These are phyloP conservation scores for Mariannaea elegans DNA, from an alignment of 2,329 filamentous ascomycete species.

Conservation along the genomic window DNA sequence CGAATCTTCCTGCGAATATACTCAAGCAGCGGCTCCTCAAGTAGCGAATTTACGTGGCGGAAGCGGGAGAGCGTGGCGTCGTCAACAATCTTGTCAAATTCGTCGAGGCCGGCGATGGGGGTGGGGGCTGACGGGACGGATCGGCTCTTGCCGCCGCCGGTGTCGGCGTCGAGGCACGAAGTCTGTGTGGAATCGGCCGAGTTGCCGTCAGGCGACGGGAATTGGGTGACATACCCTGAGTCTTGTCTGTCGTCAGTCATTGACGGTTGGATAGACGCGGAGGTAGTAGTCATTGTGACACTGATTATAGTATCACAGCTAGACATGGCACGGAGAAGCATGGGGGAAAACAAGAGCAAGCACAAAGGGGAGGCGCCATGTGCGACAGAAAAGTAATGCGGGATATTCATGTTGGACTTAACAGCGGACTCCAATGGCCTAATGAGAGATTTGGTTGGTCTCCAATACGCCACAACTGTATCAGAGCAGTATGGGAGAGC, in stretches of 20 bases:
- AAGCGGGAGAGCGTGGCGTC: neutral
- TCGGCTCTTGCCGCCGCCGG: neutral
- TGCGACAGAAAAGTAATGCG: too few relatives aligned
- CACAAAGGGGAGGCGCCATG: too few relatives aligned
- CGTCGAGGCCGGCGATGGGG: neutral
- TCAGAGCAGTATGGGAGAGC: too few relatives aligned
- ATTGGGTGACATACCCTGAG: neutral
- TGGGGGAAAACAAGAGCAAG: too few relatives aligned
- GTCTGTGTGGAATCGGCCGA: neutral
- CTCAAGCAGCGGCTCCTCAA: slow-evolving; percentile 1
- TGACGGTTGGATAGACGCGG: neutral
- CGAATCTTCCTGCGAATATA: neutral
- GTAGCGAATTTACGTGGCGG: neutral
- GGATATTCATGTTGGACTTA: too few relatives aligned
- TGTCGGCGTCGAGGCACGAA: neutral
- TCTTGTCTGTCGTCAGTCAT: neutral
- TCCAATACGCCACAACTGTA: too few relatives aligned
- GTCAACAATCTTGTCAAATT: neutral
- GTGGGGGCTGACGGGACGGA: neutral
- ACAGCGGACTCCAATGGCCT: too few relatives aligned
- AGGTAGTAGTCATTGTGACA: neutral
- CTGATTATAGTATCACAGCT: neutral
- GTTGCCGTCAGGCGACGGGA: too few relatives aligned
- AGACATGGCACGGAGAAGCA: neutral
- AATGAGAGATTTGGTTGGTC: too few relatives aligned